Base-by-base conservation (phyloP, 2,329 filamentous ascomycete genomes). In the Nannizziopsis barbatae region DNA sequence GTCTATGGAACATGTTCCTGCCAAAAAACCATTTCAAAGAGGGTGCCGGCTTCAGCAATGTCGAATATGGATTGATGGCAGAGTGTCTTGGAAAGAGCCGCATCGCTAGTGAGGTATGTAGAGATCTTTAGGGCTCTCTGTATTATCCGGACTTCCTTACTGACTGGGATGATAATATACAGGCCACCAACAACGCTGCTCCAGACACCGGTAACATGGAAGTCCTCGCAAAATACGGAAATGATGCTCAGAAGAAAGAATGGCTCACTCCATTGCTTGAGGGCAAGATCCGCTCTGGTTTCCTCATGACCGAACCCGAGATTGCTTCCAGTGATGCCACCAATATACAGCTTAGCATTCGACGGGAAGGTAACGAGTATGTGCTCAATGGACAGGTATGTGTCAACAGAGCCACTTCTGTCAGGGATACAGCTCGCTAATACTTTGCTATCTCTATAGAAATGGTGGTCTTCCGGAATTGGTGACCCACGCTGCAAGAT, bases 401-500 rank as follows among this genome's bases (percentile, higher is more conserved):
- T 42, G 9, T 30, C 12, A 35, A 11, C 14, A 10, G 10, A 12
- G 20, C 22, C 12, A 3, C 35, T 11, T 12, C 27, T 14, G 14
- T 33, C 9, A 33, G 6, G 1, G 15, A 36, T 17, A 15, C 18
- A 2, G 17, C 11, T 7, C n/a, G n/a, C 36, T 39, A 18, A 39
- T 12, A 40, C 39, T 2, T 15, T 18, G 11, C 27, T 15, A 10
- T 31, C 37, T 9, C 6, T 20, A 45, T 55, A 90, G 79, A 98
- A 98, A 86, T 98, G 92, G 92, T 98, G 92, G 92, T 94, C 87
- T 22, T 94, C 86, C 55, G 92, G 92, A 56, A 88, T 89, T 14
- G 92, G 92, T 50, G 92, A 98, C 70, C 84, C 84, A 50, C 79
- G 90, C 59, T 98, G 92, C 75, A 77, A 84, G 67, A 74, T 98